These are phyloP conservation scores for Lachnellula subtilissima DNA, from an alignment of 2,329 filamentous ascomycete species.

Conservation along the genomic window DNA sequence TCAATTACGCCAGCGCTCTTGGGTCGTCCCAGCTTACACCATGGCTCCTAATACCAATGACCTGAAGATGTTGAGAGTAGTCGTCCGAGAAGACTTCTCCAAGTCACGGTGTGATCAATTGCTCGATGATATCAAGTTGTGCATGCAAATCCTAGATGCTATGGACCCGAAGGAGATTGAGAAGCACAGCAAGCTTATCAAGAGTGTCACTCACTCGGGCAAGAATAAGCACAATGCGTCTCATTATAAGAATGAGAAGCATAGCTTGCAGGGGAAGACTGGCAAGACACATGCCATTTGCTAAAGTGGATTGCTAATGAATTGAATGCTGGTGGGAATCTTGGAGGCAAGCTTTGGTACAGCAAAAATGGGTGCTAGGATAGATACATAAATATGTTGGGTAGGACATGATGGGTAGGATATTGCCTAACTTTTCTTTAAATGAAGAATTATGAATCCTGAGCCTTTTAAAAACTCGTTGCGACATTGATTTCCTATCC, in stretches of 20 bases:
- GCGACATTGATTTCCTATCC: too few relatives aligned
- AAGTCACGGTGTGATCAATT: constrained; percentile 75
- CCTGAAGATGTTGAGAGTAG: constrained; percentile 87
- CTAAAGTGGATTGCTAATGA: constrained; percentile 36
- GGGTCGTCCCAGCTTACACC: constrained; percentile 94
- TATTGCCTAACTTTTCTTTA: too few relatives aligned
- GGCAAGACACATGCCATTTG: constrained; percentile 89
- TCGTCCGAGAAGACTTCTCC: constrained; percentile 89
- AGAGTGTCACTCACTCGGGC: constrained; percentile 41
- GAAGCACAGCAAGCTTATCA: constrained; percentile 63
- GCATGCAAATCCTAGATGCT: constrained; percentile 62
- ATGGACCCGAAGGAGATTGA: constrained; percentile 70
- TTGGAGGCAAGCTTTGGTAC: too few relatives aligned
- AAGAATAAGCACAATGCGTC: constrained; percentile 23
- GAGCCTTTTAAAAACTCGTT: too few relatives aligned
- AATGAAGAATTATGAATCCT: too few relatives aligned
- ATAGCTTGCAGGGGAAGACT: constrained; percentile 83
- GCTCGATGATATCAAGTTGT: constrained; percentile 73
- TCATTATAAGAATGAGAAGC: constrained; percentile 60
- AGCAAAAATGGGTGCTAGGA: too few relatives aligned
- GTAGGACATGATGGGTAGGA: too few relatives aligned
- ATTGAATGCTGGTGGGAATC: background rate
- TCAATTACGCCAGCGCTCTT: constrained; percentile 78
- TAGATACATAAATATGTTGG: too few relatives aligned
- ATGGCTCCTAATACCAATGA: constrained; percentile 85